Conservation (phyloP, 2,329 filamentous ascomycete genomes). For the Aplosporella prunicola region DNA sequence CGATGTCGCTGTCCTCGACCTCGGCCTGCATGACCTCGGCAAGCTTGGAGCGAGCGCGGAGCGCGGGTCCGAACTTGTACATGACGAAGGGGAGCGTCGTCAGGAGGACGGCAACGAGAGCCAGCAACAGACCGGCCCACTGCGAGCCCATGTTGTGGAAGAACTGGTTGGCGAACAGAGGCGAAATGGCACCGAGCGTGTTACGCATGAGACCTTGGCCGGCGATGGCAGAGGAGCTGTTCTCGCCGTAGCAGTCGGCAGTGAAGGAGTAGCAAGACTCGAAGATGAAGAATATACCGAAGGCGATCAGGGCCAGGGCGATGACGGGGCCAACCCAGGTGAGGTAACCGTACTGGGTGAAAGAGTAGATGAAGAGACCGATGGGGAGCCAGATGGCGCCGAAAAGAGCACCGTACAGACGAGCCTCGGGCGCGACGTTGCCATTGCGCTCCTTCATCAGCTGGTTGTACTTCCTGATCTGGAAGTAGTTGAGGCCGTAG, state of each 20-base stretch:
- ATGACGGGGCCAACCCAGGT: constrained; percentile 43
- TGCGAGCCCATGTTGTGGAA: constrained; percentile 46
- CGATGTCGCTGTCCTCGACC: not conserved
- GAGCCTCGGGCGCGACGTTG: constrained; percentile 35
- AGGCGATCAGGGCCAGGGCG: constrained; percentile 40
- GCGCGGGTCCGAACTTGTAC: constrained; percentile 32
- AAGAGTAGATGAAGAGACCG: constrained; percentile 45
- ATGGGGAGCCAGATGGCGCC: constrained; percentile 40
- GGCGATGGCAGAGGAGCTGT: constrained; percentile 35
- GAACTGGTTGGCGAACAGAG: constrained; percentile 43
- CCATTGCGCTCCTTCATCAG: constrained; percentile 29
- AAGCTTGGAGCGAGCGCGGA: constrained; percentile 32
- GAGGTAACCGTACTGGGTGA: constrained; percentile 43
- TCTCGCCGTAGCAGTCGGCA: constrained; percentile 44
- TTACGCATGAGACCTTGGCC: constrained; percentile 46
- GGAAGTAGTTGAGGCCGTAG: constrained; percentile 41
- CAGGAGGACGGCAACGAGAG: constrained; percentile 36
- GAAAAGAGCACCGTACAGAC: constrained; percentile 41
- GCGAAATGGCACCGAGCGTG: constrained; percentile 44
- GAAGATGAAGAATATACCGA: constrained; percentile 46
- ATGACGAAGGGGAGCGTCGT: constrained; percentile 37
- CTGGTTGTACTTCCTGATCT: constrained; percentile 42
- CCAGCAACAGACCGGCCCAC: constrained; percentile 42
- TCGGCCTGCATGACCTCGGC: constrained; percentile 15
- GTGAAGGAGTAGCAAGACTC: constrained; percentile 41